Evolutionary conservation across 78 protist genomes (phyloP).

Genomic region (Dictyostelium discoideum): DNA sequence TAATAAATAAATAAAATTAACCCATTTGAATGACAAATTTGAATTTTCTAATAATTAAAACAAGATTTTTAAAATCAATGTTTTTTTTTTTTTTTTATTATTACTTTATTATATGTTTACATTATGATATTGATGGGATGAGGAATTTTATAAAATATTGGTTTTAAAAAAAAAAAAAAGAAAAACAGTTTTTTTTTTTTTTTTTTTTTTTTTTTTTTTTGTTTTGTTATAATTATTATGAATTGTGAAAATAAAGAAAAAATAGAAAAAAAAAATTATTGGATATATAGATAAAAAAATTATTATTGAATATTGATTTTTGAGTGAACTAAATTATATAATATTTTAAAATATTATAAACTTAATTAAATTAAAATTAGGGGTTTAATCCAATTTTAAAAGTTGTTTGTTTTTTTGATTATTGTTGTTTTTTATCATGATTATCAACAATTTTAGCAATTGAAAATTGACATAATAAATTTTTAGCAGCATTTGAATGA

Average conservation of each 20-base stretch:
- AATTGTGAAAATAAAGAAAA: background rate
- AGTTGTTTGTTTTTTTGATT: background rate
- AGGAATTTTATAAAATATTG: background rate
- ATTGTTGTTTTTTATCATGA: background rate
- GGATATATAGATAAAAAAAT: background rate
- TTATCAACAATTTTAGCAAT: constrained; percentile 39
- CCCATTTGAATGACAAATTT: background rate
- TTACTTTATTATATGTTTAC: background rate
- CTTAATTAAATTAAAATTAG: background rate
- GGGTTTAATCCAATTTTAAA: background rate
- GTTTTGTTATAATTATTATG: background rate
- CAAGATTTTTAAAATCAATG: background rate
- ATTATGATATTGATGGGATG: background rate
- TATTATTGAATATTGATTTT: background rate
- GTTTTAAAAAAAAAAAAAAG: background rate
- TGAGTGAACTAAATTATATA: background rate
- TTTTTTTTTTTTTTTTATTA: background rate
- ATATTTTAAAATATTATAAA: background rate
- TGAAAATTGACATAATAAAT: constrained; percentile 69
- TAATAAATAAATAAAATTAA: background rate
- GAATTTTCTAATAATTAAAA: background rate
- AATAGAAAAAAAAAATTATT: background rate
- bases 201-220: too few species aligned
- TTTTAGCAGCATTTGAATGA: constrained; percentile 77
- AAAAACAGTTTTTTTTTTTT: too few species aligned